Evolutionary conservation across 208 protist genomes (phyloP).

Genomic region (Zelonia costaricensis): DNA sequence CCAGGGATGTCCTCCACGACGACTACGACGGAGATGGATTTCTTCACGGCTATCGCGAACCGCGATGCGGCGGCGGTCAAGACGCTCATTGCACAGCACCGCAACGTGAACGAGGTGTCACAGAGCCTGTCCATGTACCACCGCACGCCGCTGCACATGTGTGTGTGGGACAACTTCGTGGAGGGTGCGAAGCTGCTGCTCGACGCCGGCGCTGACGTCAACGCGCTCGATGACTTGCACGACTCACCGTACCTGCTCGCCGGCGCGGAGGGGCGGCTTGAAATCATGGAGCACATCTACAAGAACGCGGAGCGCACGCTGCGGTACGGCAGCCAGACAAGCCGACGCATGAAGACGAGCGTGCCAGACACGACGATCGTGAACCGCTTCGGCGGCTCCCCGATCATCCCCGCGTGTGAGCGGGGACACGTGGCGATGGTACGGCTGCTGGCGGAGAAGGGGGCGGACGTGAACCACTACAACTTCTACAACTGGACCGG

Average conservation of each 20-base stretch:
- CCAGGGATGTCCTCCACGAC: slow-evolving; percentile 7
- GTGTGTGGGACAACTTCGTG: slow-evolving; percentile 50
- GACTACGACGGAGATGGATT: slow-evolving; percentile 9
- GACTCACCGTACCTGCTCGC: slow-evolving; percentile 56
- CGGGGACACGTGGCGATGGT: slow-evolving; percentile 50
- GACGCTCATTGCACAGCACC: slow-evolving; percentile 26
- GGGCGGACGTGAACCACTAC: slow-evolving; percentile 46
- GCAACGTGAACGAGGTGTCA: slow-evolving; percentile 38
- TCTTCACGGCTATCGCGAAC: slow-evolving; percentile 43
- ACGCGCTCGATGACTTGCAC: slow-evolving; percentile 52
- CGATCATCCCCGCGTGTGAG: slow-evolving; percentile 51
- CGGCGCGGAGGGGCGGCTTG: slow-evolving; percentile 42
- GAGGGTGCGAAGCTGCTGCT: slow-evolving; percentile 45
- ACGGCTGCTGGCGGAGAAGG: slow-evolving; percentile 39
- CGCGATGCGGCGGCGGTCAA: slow-evolving; percentile 28
- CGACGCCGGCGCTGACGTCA: slow-evolving; percentile 54
- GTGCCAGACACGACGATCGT: slow-evolving; percentile 43
- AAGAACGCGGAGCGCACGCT: slow-evolving; percentile 24
- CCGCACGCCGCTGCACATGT: slow-evolving; percentile 53
- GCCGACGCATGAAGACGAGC: slow-evolving; percentile 23
- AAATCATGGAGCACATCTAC: slow-evolving; percentile 54
- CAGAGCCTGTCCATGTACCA: slow-evolving; percentile 27
- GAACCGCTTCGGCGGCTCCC: slow-evolving; percentile 43
- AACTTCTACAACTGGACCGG: slow-evolving; percentile 44
- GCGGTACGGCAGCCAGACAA: slow-evolving; percentile 20